These are phyloP conservation scores for Flagelloscypha sp. DNA, from an alignment of 768 basidiomycete species.

Conservation along the genomic window DNA sequence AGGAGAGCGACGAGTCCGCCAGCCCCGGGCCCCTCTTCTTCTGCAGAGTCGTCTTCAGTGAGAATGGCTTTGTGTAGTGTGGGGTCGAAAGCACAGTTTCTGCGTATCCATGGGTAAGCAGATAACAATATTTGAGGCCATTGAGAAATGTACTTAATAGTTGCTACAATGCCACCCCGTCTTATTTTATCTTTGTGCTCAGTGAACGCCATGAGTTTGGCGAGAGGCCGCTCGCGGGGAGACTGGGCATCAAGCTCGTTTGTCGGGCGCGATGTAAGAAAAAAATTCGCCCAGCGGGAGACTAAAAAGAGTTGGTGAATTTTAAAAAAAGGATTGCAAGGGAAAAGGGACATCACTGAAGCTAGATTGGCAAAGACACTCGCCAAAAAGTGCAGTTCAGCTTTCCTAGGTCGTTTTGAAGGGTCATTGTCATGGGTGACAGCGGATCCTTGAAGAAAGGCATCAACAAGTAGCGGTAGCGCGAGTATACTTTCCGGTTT, in stretches of 20 bases:
- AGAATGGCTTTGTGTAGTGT: conserved; percentile 66
- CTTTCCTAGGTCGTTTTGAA: conserved; percentile 54
- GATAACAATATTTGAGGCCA: conserved; percentile 4
- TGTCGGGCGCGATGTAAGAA: conserved; percentile 58
- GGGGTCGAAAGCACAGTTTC: conserved; percentile 72
- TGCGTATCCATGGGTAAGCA: conserved; percentile 20
- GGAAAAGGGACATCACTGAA: conserved; percentile 41
- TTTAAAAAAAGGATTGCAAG: conserved; percentile 2
- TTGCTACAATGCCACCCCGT: conserved; percentile 78
- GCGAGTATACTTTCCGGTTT: conserved; percentile 49
- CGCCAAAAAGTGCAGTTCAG: conserved; percentile 81
- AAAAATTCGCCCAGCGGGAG: conserved; percentile 71
- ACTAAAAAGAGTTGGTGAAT: conserved; percentile 31
- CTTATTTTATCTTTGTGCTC: conserved; percentile 85
- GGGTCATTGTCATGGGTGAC: conserved; percentile 41
- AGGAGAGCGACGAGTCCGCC: conserved; percentile 80
- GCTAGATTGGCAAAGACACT: conserved; percentile 92
- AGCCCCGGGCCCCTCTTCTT: conserved; percentile 60
- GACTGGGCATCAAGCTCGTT: conserved; percentile 36
- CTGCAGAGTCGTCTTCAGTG: conserved; percentile 52
- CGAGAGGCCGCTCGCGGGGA: conserved; percentile 68
- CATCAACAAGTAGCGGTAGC: conserved; percentile 79
- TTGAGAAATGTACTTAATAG: conserved; percentile 86
- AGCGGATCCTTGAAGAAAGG: conserved; percentile 70
- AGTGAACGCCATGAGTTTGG: conserved; percentile 78